Evolutionary conservation across 257 asterid genomes (phyloP), one percentile per base, ranked within the genome.

Genomic region (Rubia yunnanensis): DNA sequence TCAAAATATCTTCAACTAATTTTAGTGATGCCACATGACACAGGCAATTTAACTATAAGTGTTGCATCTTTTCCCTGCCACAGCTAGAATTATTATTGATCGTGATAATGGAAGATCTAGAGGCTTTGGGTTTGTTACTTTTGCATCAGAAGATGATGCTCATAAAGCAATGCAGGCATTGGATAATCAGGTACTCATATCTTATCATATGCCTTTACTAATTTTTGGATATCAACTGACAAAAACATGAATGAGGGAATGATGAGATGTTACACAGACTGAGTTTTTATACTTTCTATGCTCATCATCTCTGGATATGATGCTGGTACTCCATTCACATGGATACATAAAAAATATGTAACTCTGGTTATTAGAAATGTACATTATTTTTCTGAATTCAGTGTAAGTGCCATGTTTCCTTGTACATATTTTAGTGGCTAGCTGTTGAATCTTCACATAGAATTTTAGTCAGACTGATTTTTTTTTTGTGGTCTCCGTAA

Each of bases 121-220:
- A 46, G 98, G 98, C 18, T 92, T 92, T 81, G 98, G 86, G 58
- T 92, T 92, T 79, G 80, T 92, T 55, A 85, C 89, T 63, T 92
- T 66, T 77, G 64, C 88, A 24, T 83, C 96, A 22, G 35, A 76
- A 56, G 98, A 92, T 10, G 83, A 79, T 55, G 98, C 98, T 60
- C 63, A 88, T 64, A 79, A 78, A 79, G 98, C 96, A 73, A 84
- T 92, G 63, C 88, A 83, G 83, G 86, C 90, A 72, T 72, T 75
- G 59, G 96, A 92, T 64, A 92, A 92, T 46, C 90, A 92, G 96
- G 98, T 92, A 76, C 67, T 70, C 63, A 44, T 27, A 4, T 26
- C 63, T 44, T 3, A 3, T 26, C 22, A 15, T 6, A 41, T 67
- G 28, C 9, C 39, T 27, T 6, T 36, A 38, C 31, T 67, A 17